phyloP scores from a whole-genome alignment of 1,284 basidiomycete species.

The Cryptococcus sp. region DNA sequence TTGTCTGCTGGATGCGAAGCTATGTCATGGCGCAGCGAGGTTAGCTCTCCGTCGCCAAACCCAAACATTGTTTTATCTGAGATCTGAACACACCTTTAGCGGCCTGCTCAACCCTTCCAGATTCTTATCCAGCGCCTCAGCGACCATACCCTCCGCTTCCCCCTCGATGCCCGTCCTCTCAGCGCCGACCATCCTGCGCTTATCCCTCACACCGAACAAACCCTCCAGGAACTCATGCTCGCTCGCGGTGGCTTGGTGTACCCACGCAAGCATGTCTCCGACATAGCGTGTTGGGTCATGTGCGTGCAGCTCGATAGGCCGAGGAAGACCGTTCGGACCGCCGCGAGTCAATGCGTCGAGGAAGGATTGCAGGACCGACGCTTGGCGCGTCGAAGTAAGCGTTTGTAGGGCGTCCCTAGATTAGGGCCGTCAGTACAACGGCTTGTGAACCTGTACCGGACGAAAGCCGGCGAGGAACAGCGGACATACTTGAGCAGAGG shows the following conservation, averaged over 20 bases:
- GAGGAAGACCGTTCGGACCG: conserved; percentile 79
- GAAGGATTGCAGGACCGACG: conserved; percentile 76
- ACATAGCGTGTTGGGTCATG: conserved; percentile 95
- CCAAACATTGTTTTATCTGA: background rate
- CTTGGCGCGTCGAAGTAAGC: conserved; percentile 79
- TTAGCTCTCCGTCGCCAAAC: background rate
- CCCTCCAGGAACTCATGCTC: conserved; percentile 90
- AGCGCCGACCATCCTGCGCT: conserved; percentile 67
- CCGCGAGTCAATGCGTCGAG: conserved; percentile 85
- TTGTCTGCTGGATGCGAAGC: conserved; percentile 87
- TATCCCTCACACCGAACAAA: conserved; percentile 71
- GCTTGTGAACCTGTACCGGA: background rate
- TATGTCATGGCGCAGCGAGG: conserved; percentile 41
- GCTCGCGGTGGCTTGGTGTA: conserved; percentile 91
- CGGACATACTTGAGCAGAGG: conserved; percentile 72
- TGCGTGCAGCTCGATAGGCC: conserved; percentile 94
- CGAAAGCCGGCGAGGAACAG: too few relatives aligned
- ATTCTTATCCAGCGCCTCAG: conserved; percentile 76
- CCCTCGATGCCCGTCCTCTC: conserved; percentile 28
- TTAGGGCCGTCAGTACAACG: background rate
- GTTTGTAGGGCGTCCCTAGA: conserved; percentile 72
- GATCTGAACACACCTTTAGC: conserved; percentile 63
- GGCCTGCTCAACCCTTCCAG: conserved; percentile 84
- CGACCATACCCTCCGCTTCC: conserved; percentile 76
- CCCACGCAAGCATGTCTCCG: conserved; percentile 98